Evolutionary conservation across 371 early-diverging fungal genomes (phyloP).

Genomic region (Rhizopus arrhizus): DNA sequence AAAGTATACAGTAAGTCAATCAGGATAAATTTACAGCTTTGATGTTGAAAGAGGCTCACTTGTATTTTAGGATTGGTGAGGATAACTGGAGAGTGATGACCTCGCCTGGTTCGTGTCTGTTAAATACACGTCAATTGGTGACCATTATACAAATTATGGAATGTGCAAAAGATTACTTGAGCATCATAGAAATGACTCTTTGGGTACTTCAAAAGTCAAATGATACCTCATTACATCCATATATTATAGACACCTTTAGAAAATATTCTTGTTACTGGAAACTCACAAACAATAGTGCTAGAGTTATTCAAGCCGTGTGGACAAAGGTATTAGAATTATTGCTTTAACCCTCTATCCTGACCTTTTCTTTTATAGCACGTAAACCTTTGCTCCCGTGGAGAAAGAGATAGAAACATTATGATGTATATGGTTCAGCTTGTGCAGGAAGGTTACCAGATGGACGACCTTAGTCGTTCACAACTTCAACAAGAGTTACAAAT

Average conservation of each 20-base stretch:
- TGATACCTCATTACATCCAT: conserved; percentile 50
- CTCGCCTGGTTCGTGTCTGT: conserved; percentile 73
- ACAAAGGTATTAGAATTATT: conserved; percentile 31
- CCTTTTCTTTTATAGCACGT: conserved; percentile 36
- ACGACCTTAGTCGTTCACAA: conserved; percentile 33
- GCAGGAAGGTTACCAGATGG: conserved; percentile 46
- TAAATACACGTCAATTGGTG: conserved; percentile 74
- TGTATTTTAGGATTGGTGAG: conserved; percentile 59
- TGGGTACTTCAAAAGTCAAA: conserved; percentile 72
- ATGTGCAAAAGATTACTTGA: conserved; percentile 56
- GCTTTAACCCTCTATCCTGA: neutral
- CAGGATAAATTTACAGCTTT: neutral
- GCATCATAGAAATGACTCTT: conserved; percentile 55
- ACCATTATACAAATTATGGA: conserved; percentile 63
- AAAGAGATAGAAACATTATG: conserved; percentile 46
- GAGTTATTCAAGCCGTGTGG: conserved; percentile 42
- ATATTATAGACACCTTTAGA: conserved; percentile 59
- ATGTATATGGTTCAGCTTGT: conserved; percentile 53
- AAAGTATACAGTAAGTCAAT: conserved; percentile 58
- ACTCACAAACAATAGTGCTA: conserved; percentile 34
- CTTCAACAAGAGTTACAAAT: conserved; percentile 47
- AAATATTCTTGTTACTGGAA: conserved; percentile 64
- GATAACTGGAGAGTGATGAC: conserved; percentile 86
- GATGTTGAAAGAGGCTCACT: neutral
- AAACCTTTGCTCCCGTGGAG: conserved; percentile 33